Evolutionary conservation across 495 filamentous ascomycete species (phyloP), one percentile per base, ranked within the genome.

Genomic region (Jackrogersella multiformis): DNA sequence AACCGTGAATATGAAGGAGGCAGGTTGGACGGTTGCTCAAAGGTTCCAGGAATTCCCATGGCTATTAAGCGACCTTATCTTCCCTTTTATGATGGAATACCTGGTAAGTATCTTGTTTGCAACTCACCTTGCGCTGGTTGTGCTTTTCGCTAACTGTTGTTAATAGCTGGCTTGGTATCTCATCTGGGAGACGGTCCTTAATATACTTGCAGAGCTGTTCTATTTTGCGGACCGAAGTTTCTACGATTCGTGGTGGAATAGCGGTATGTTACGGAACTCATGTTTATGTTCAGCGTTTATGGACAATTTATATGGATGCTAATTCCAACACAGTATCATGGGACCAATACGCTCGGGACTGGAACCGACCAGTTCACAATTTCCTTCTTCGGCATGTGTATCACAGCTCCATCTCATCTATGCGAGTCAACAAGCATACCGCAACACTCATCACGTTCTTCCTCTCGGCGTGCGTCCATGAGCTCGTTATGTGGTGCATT

Each of bases 181-280:
- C 23, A 92, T 93, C 70, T 93, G 90, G 90, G 90, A 92, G 77
- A 89, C 88, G 49, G 84, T 92, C 49, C 85, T 92, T 52, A 92
- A 93, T 77, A 83, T 90, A 35, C 74, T 92, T 4, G 90, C 89
- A 4, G 90, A 93, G 72, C 72, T 93, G 53, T 92, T 89, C 1
- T 76, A 78, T 35, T 93, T 92, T 71, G 89, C 90, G n/a, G 90
- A 92, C 73, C 86, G 90, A 44, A 85, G 85, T 45, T 92, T 92
- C 77, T 92, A 92, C 71, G 87, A 86, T 35, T 87, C 87, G 64
- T 93, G 90, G 89, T 88, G 86, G 86, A 88, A 88, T 56, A 77
- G 74, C 23, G 69, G 69, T 72, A 72, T 73, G 68, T 63, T 56
- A 13, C 10, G 2, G n/a, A 21, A 16, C 6, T 49, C 21, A 26